These are phyloP conservation scores for Oryza glumipatula DNA, from an alignment of 176 grass and related monocot genomes.

Conservation along the genomic window DNA sequence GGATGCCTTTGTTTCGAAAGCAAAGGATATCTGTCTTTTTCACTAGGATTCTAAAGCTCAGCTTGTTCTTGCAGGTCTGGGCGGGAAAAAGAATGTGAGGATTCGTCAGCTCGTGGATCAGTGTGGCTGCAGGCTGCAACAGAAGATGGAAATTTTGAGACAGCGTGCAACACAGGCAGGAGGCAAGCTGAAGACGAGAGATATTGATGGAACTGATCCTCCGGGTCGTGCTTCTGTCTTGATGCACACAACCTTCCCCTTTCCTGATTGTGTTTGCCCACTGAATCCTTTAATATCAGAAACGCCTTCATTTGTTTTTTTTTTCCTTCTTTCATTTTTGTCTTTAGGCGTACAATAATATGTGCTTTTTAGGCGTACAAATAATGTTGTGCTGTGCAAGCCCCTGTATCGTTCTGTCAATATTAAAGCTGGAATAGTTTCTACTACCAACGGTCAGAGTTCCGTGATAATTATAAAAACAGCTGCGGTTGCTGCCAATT, in stretches of 20 bases:
- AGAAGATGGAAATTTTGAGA: constrained; percentile 1
- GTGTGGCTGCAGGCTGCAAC: background rate
- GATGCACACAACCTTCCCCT: background rate
- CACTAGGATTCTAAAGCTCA: background rate
- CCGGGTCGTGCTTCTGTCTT: background rate
- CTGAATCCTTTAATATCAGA: constrained; percentile 2
- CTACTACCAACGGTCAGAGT: background rate
- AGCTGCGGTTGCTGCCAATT: background rate
- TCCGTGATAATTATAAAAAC: background rate
- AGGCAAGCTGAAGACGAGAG: background rate
- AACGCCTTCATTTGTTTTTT: background rate
- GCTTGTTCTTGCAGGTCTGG: background rate
- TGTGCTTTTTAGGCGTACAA: constrained; percentile 10
- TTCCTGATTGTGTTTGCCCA: background rate
- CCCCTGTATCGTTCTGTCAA: constrained; percentile 5
- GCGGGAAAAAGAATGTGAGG: background rate
- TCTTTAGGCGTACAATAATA: constrained; percentile 18
- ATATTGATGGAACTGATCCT: background rate
- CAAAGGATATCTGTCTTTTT: background rate
- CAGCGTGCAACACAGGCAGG: too few species aligned
- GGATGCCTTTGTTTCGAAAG: background rate
- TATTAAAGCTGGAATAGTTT: background rate
- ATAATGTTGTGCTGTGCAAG: constrained; percentile 24
- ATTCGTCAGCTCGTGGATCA: background rate
- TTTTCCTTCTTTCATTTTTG: background rate